These are phyloP conservation scores for Diaporthe ampelina DNA, from an alignment of 2,329 filamentous ascomycete genomes.

Conservation along the genomic window DNA sequence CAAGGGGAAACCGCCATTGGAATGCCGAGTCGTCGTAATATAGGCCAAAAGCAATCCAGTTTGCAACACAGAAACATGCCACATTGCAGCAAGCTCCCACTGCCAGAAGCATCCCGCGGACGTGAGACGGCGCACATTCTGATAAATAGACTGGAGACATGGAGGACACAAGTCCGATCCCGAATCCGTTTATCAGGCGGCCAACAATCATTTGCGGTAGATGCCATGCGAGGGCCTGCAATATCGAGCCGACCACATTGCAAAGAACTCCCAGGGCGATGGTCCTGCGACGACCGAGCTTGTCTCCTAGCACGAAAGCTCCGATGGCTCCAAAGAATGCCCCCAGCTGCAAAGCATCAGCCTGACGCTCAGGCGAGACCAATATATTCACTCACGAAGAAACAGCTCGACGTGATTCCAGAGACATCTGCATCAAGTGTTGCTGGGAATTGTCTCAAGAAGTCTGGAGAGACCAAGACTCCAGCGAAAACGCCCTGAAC, in stretches of 20 bases:
- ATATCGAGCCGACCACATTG: conserved; percentile 52
- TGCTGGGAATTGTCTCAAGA: conserved; percentile 54
- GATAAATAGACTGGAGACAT: conserved; percentile 53
- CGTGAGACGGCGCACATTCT: conserved; percentile 50
- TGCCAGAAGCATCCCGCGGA: conserved; percentile 61
- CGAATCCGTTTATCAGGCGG: conserved; percentile 57
- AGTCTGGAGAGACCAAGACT: conserved; percentile 57
- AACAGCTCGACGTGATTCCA: conserved; percentile 60
- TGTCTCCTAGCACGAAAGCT: conserved; percentile 51
- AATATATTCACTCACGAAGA: conserved; percentile 48
- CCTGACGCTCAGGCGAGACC: not conserved
- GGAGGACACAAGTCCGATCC: conserved; percentile 53
- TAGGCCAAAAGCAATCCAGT: conserved; percentile 56
- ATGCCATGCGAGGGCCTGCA: conserved; percentile 52
- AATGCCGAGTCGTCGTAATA: conserved; percentile 46
- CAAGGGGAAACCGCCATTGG: conserved; percentile 49
- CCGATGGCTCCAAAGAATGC: conserved; percentile 51
- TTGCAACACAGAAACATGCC: conserved; percentile 60
- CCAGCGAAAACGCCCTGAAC: conserved; percentile 58
- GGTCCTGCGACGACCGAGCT: conserved; percentile 51
- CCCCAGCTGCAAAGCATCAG: conserved; percentile 46
- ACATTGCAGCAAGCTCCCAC: conserved; percentile 57
- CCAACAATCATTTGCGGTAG: conserved; percentile 59
- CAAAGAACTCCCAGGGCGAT: conserved; percentile 50
- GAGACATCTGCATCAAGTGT: conserved; percentile 56